Evolutionary conservation across 2,329 filamentous ascomycete species (phyloP).

Genomic region (Aspergillus sp.): DNA sequence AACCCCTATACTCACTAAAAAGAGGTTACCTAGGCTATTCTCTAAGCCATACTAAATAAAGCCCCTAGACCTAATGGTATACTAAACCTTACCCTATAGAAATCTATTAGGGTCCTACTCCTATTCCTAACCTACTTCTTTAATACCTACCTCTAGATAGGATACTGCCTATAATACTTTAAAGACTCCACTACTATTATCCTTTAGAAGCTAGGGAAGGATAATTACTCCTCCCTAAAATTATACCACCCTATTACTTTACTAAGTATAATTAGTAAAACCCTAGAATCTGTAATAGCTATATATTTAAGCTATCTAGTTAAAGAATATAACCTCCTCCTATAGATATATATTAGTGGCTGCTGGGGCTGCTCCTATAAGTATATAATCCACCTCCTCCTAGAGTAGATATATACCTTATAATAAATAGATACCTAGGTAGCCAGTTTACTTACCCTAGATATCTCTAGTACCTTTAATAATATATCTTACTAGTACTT

Average conservation of each 20-base stretch:
- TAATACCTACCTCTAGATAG: background rate
- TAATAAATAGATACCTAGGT: background rate
- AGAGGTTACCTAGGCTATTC: slow-evolving; percentile 4
- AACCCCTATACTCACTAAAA: slow-evolving; percentile 3
- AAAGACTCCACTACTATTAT: slow-evolving; percentile 4
- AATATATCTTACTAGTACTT: no score
- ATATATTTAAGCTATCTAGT: slow-evolving; percentile 10
- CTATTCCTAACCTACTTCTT: slow-evolving; percentile 1
- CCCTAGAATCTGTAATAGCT: slow-evolving; percentile 12
- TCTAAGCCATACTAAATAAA: slow-evolving; percentile 2
- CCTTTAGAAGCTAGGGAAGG: slow-evolving; percentile 15
- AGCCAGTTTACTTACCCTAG: background rate
- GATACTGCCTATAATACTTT: slow-evolving; percentile 5
- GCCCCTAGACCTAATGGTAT: slow-evolving; percentile 6
- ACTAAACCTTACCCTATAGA: slow-evolving; percentile 3
- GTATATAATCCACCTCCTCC: slow-evolving; percentile 1
- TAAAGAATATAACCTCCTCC: slow-evolving; percentile 5
- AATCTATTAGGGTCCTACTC: background rate
- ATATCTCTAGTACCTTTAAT: no score
- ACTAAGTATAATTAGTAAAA: slow-evolving; percentile 12
- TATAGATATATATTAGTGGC: background rate
- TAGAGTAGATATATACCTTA: background rate
- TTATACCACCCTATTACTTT: slow-evolving; percentile 14
- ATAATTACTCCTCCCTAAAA: slow-evolving; percentile 12
- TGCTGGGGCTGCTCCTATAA: slow-evolving; percentile 1